Evolutionary conservation across 1,284 basidiomycete species (phyloP).

Genomic region (Peniophora sp.): DNA sequence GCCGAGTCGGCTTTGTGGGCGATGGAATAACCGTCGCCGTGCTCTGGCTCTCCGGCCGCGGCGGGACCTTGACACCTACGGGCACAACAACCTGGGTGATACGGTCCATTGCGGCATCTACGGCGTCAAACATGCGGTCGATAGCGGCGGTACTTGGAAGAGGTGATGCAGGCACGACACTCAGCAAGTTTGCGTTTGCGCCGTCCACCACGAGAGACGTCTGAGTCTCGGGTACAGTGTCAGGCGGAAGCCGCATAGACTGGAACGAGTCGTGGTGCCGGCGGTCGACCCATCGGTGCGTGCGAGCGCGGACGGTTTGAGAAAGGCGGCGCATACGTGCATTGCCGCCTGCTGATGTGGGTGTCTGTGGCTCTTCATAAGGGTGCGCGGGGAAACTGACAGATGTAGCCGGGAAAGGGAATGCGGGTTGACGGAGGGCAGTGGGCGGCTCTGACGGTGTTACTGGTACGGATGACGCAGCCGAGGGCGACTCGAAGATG

Average conservation of each 20-base stretch:
- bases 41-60: not conserved
- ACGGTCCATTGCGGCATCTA: conserved; percentile 12
- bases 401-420: conserved; percentile 19
- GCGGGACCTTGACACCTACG: not conserved
- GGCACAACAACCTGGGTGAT: not conserved
- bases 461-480: not conserved
- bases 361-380: conserved; percentile 13
- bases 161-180: not conserved
- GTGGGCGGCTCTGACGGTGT: conserved; percentile 15
- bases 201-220: not conserved
- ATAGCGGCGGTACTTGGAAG: not conserved
- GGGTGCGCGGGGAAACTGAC: not conserved
- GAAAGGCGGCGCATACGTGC: conserved; percentile 37
- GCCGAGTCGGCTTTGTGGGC: not conserved
- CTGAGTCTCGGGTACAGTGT: not conserved
- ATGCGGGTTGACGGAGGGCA: conserved; percentile 25
- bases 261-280: conserved; percentile 29
- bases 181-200: not conserved
- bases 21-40: not conserved
- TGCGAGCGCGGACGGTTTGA: conserved; percentile 44
- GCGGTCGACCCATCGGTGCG: conserved; percentile 45
- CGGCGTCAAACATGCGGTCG: conserved; percentile 11
- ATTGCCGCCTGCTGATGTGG: conserved; percentile 4
- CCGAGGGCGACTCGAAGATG: conserved; percentile 29
- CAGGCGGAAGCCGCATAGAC: not conserved